These are phyloP conservation scores for Fonsecaea erecta DNA, from an alignment of 2,329 filamentous ascomycete genomes.

Conservation along the genomic window DNA sequence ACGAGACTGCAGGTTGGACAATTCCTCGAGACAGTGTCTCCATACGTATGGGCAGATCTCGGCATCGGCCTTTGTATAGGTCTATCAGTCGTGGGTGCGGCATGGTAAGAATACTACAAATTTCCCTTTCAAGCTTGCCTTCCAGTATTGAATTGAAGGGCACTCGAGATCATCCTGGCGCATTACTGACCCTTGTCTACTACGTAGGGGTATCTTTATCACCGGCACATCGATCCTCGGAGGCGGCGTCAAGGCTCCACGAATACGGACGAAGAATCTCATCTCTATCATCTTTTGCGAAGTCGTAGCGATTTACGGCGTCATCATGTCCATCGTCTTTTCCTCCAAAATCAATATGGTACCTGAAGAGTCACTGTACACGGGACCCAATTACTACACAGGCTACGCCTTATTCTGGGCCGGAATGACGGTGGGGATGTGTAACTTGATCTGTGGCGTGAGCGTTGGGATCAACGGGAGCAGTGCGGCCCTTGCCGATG, in stretches of 20 bases:
- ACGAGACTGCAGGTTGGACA: slow-evolving; percentile 70
- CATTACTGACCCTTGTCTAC: not conserved
- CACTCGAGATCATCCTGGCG: not conserved
- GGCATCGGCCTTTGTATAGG: slow-evolving; percentile 95
- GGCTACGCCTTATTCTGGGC: slow-evolving; percentile 97
- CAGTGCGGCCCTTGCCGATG: slow-evolving; percentile 93
- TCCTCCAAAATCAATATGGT: slow-evolving; percentile 77
- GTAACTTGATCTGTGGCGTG: slow-evolving; percentile 94
- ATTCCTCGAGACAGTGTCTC: slow-evolving; percentile 92
- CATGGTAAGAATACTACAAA: slow-evolving; percentile 70
- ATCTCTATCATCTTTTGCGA: slow-evolving; percentile 99
- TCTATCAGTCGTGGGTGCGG: slow-evolving; percentile 92
- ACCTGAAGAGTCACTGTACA: slow-evolving; percentile 67
- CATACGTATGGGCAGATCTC: slow-evolving; percentile 87
- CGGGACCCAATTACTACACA: slow-evolving; percentile 84
- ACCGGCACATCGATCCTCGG: slow-evolving; percentile 97
- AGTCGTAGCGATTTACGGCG: slow-evolving; percentile 98
- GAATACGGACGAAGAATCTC: slow-evolving; percentile 98
- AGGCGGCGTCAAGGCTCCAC: slow-evolving; percentile 92
- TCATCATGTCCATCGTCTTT: slow-evolving; percentile 99
- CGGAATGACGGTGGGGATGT: slow-evolving; percentile 89
- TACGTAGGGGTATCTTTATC: slow-evolving; percentile 91
- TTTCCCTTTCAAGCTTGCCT: not conserved
- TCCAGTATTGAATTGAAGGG: not conserved
- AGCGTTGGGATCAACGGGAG: slow-evolving; percentile 98